Evolutionary conservation across 345 rosid species (phyloP).

Genomic region (Populus pruinosa): DNA sequence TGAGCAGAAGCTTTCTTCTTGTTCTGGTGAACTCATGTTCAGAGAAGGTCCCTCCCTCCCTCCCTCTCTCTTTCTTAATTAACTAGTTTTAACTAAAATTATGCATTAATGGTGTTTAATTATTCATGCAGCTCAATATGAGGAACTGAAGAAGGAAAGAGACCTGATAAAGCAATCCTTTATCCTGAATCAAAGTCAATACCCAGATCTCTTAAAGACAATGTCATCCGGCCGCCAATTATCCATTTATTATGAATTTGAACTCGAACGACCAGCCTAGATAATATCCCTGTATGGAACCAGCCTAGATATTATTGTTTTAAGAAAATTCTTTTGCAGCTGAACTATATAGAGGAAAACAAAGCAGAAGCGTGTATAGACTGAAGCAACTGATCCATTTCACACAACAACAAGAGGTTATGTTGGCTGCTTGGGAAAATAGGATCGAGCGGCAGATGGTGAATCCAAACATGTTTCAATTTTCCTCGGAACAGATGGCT

Average conservation of each 20-base stretch:
- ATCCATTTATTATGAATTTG: background rate
- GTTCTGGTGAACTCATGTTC: conserved; percentile 5
- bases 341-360: conserved; percentile 14
- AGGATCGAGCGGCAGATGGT: conserved; percentile 9
- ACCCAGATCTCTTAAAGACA: background rate
- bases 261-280: background rate
- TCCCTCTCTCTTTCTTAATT: background rate
- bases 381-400: conserved; percentile 17
- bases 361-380: conserved; percentile 17
- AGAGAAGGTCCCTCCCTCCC: conserved; percentile 15
- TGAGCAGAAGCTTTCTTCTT: conserved; percentile 4
- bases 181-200: background rate
- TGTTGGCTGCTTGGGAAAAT: conserved; percentile 2
- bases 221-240: background rate
- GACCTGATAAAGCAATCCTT: conserved; percentile 11
- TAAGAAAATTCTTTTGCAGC: conserved; percentile 9
- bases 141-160: conserved; percentile 28
- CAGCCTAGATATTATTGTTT: background rate
- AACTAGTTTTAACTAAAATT: background rate
- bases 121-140: conserved; percentile 22
- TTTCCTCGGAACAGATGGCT: too few relatives aligned
- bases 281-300: background rate
- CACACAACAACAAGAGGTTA: conserved; percentile 6
- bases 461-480: background rate
- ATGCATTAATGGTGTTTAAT: background rate